A percentile compares a stretch with the other conserved stretches of the same genome.
Evolutionary conservation across 2,329 filamentous ascomycete genomes (phyloP).

Genomic region (Dothideomycetes sp.): DNA sequence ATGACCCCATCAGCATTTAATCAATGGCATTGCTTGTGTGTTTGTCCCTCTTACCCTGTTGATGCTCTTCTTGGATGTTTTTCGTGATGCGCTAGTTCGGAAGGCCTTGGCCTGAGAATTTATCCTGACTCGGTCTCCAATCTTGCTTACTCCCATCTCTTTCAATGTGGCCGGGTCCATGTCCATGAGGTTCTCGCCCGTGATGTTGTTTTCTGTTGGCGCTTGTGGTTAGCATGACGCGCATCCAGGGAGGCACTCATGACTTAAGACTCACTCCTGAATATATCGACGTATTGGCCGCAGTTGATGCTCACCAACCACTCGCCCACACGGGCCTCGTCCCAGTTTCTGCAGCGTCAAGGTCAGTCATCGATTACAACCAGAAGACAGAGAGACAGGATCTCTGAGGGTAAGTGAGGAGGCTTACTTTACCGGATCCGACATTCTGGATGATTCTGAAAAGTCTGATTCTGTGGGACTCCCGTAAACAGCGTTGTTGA

Average conservation of each 20-base stretch:
- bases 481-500: constrained; percentile 47
- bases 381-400: too few relatives aligned
- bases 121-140: constrained; percentile 89
- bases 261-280: constrained; percentile 50
- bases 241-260: background rate
- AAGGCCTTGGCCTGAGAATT: constrained; percentile 42
- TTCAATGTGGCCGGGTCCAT: constrained; percentile 94
- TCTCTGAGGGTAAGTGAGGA: background rate
- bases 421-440: constrained; percentile 47
- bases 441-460: constrained; percentile 64
- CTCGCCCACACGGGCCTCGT: constrained; percentile 82
- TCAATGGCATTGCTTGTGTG: constrained; percentile 7
- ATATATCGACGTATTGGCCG: constrained; percentile 83
- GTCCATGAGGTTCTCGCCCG: constrained; percentile 90
- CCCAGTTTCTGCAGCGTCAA: constrained; percentile 54
- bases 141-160: constrained; percentile 97
- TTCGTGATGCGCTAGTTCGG: constrained; percentile 39
- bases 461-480: constrained; percentile 92
- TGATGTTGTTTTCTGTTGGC: constrained; percentile 75
- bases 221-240: background rate
- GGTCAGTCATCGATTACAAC: constrained; percentile 5
- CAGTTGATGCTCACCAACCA: constrained; percentile 89
- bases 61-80: constrained; percentile 53
- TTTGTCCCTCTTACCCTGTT: constrained; percentile 56
- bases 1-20: constrained; percentile 19